Base-by-base conservation (phyloP, 352 stramenopile species). In the Albugo laibachii region DNA sequence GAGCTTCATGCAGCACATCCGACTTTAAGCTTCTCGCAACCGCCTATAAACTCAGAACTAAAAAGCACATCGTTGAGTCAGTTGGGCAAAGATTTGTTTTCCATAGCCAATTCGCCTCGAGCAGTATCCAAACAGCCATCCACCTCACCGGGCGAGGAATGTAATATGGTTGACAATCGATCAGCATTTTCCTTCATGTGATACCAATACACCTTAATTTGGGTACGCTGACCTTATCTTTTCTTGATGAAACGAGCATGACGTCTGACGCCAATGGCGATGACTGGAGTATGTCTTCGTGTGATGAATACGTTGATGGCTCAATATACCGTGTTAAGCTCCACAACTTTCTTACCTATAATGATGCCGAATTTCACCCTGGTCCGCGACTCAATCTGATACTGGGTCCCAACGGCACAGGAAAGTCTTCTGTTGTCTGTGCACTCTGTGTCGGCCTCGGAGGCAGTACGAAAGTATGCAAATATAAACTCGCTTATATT, bases 371-470 rank as follows among this genome's bases (percentile, higher is more conserved):
- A 56, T 91, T 97, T 44, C 70, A 58, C 49, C 86, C 92, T 0
- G 86, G 89, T 0, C 89, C 88, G 41, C 78, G 94, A 11, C 71
- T 99, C 10, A 99, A 99, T 58, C 75, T 99, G 45, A 93, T 99
- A 41, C 65, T 98, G 34, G 96, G 94, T 0, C 92, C 95, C 2
- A 99, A 99, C 52, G 96, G 96, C 36, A 97, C 91, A 0, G 83
- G 83, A 57, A 94, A 94, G 56, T 86, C 71, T 46, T 89, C 74
- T 15, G 96, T 99, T 55, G 80, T 99, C 21, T 98, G 93, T 61
- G 95, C 95, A 24, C 92, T 99, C 45, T 97, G 84, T 51, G 76
- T 99, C 36, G 94, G 93, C 3, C 66, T 99, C 13, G 94, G 89
- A 2, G 95, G 93, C 27, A 91, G 87, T 52, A 92, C 92, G 5